Evolutionary conservation across 2,329 filamentous ascomycete species (phyloP).

Genomic region (Neonectria ditissima): DNA sequence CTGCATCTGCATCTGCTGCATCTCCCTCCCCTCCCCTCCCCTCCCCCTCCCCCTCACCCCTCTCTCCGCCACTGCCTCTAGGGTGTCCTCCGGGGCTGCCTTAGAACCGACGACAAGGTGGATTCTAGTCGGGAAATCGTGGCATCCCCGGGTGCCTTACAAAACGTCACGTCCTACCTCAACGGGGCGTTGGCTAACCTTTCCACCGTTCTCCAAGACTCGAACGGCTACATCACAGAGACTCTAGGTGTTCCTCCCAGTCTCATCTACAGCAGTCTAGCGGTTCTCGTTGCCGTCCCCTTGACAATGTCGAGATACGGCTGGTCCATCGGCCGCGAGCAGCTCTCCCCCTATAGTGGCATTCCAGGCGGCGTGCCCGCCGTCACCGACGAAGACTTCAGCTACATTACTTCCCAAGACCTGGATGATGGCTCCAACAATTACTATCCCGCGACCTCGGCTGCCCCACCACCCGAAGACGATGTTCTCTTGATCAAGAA

Average conservation of each 20-base stretch:
- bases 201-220: slow-evolving; percentile 59
- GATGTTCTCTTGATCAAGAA: slow-evolving; percentile 79
- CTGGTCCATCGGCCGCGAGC: slow-evolving; percentile 59
- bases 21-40: slow-evolving; percentile 26
- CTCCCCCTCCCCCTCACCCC: slow-evolving; percentile 33
- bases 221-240: slow-evolving; percentile 64
- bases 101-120: slow-evolving; percentile 65
- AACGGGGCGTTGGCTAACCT: slow-evolving; percentile 64
- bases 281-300: slow-evolving; percentile 61
- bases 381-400: slow-evolving; percentile 81
- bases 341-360: slow-evolving; percentile 65
- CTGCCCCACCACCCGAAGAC: slow-evolving; percentile 63
- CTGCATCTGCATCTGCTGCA: slow-evolving; percentile 21
- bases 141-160: slow-evolving; percentile 73
- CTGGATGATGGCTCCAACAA: slow-evolving; percentile 60
- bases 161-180: slow-evolving; percentile 70
- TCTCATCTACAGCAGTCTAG: slow-evolving; percentile 63
- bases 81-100: slow-evolving; percentile 54
- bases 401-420: slow-evolving; percentile 85
- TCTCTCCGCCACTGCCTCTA: slow-evolving; percentile 41
- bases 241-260: slow-evolving; percentile 63
- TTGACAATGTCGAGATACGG: slow-evolving; percentile 68
- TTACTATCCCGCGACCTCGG: slow-evolving; percentile 56
- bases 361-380: slow-evolving; percentile 64
- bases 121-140: slow-evolving; percentile 68